Conservation (phyloP, 495 filamentous ascomycete species). For the Aspergillus affinis region DNA sequence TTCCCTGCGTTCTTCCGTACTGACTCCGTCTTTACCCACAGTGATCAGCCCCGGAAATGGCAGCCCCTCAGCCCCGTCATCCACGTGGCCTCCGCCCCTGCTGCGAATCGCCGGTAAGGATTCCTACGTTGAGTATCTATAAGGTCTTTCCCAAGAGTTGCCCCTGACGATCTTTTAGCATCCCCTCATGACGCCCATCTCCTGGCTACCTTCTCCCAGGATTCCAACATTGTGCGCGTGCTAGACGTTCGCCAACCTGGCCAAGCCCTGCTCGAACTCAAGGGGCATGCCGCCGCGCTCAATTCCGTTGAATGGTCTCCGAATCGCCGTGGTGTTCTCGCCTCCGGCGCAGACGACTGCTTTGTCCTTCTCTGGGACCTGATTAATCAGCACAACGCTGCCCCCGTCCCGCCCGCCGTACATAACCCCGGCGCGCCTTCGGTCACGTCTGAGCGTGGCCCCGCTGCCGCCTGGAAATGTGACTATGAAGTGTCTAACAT, state of each 20-base stretch:
- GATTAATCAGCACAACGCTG: conserved; percentile 62
- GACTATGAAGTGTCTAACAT: conserved; percentile 96
- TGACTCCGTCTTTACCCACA: conserved; percentile 1
- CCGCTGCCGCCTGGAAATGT: conserved; percentile 86
- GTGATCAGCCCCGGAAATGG: conserved; percentile 55
- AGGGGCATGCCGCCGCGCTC: conserved; percentile 81
- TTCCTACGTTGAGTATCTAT: conserved; percentile 2
- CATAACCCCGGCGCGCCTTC: conserved; percentile 36
- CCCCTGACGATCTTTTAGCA: conserved; percentile 41
- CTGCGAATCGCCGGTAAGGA: conserved; percentile 71
- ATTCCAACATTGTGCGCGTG: conserved; percentile 90
- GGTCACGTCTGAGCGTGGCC: conserved; percentile 54
- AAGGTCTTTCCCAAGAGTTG: neutral
- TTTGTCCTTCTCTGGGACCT: conserved; percentile 94
- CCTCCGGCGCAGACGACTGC: conserved; percentile 89
- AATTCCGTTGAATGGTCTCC: conserved; percentile 97
- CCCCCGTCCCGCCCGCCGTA: conserved; percentile 39
- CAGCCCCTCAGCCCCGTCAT: conserved; percentile 65
- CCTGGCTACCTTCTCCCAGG: conserved; percentile 92
- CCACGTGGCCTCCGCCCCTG: conserved; percentile 79
- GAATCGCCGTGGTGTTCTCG: conserved; percentile 78
- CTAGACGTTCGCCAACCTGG: conserved; percentile 96
- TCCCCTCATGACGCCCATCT: conserved; percentile 96
- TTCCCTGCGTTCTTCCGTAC: conserved; percentile 4
- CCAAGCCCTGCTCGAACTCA: conserved; percentile 89